Conservation (phyloP, 352 stramenopile genomes). For the Globisporangium paroecandrum region DNA sequence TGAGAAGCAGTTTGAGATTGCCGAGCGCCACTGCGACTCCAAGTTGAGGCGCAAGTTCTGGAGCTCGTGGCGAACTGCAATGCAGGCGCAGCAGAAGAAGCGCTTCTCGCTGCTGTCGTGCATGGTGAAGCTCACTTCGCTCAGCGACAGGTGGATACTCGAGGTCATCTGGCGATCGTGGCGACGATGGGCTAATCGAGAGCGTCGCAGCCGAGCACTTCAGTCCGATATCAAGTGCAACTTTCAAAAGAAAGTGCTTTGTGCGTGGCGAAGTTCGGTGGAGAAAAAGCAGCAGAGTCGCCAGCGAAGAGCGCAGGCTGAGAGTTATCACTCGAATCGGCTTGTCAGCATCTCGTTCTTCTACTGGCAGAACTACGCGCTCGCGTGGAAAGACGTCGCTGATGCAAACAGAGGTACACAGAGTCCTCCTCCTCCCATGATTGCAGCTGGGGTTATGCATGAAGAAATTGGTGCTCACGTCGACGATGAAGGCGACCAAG, state of each 20-base stretch:
- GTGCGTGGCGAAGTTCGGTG: conserved; percentile 14
- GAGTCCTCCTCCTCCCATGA: neutral
- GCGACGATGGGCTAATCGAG: conserved; percentile 13
- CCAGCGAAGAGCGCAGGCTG: conserved; percentile 18
- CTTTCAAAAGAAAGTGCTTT: conserved; percentile 8
- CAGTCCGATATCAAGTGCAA: conserved; percentile 10
- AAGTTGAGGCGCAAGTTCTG: conserved; percentile 14
- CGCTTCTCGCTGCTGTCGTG: conserved; percentile 47
- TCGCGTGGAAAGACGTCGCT: conserved; percentile 60
- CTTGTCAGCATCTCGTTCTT: conserved; percentile 48
- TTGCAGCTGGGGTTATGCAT: neutral
- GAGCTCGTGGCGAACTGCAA: conserved; percentile 16
- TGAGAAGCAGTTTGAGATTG: conserved; percentile 14
- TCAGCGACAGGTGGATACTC: conserved; percentile 16
- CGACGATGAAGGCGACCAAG: conserved; percentile 17
- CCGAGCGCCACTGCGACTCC: conserved; percentile 6
- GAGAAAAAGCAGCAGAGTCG: conserved; percentile 9
- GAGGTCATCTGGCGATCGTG: conserved; percentile 25
- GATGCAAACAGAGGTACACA: conserved; percentile 12
- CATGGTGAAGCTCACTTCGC: conserved; percentile 43
- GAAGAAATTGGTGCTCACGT: neutral
- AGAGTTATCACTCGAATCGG: conserved; percentile 25
- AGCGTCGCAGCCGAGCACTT: conserved; percentile 11
- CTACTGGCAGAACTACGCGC: conserved; percentile 73
- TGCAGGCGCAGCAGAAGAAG: conserved; percentile 30